Percentiles rank a stretch among this genome's conserved stretches.
Conservation (phyloP, 2,329 filamentous ascomycete species). For the Scedosporium minutisporum region DNA sequence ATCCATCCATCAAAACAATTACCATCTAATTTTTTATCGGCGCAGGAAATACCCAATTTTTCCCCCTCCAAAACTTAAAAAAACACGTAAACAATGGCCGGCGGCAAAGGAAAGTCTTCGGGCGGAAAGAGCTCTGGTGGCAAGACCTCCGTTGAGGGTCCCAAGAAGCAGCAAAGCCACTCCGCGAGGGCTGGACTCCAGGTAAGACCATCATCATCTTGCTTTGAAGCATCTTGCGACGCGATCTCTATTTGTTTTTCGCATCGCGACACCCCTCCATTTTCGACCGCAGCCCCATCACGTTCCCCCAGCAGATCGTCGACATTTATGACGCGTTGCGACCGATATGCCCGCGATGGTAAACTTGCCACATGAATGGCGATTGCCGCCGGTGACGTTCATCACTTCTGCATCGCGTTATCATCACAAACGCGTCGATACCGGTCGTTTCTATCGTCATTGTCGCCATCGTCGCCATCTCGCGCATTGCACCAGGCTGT, state of each 20-base stretch:
- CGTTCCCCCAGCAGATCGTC: constrained; percentile 3
- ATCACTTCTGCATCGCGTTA: not conserved
- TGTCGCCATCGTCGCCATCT: not conserved
- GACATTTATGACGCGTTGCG: constrained; percentile 11
- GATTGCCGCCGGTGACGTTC: not conserved
- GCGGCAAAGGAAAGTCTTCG: constrained; percentile 87
- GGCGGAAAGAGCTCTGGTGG: constrained; percentile 82
- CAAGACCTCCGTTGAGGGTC: constrained; percentile 56
- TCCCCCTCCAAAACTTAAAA: not conserved
- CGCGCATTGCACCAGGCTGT: not conserved
- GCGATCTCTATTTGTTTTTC: constrained; percentile 8
- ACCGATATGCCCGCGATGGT: not conserved
- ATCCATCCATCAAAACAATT: not conserved
- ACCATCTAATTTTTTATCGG: not conserved
- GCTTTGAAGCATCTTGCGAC: constrained; percentile 12
- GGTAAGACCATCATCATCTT: constrained; percentile 47
- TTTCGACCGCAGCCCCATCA: not conserved
- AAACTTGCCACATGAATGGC: not conserved
- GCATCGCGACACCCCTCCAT: not conserved
- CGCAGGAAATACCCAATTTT: not conserved
- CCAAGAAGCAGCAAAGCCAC: constrained; percentile 90
- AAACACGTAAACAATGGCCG: constrained; percentile 45
- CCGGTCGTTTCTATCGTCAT: not conserved
- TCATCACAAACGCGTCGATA: not conserved
- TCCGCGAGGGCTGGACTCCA: constrained; percentile 91